Evolutionary conservation across 1,284 basidiomycete species (phyloP).

Genomic region (Rhodotorula mucilaginosa): DNA sequence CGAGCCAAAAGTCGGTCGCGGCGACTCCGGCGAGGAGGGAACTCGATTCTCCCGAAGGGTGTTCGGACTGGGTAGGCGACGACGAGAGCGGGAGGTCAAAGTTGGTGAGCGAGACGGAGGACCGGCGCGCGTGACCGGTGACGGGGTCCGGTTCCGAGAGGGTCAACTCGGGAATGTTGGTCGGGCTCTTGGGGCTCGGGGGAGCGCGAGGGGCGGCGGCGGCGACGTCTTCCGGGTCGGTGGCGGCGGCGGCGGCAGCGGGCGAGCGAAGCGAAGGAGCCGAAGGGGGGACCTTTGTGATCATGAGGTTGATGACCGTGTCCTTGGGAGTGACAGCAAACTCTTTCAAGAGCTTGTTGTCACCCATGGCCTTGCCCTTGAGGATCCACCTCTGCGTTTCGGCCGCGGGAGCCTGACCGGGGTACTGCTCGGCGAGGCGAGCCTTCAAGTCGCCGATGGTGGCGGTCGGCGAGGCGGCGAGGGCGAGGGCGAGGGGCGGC

Average conservation of each 20-base stretch:
- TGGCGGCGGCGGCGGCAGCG: slow-evolving; percentile 1
- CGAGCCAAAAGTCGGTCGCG: slow-evolving; percentile 34
- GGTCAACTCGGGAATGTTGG: slow-evolving; percentile 31
- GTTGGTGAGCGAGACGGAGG: slow-evolving; percentile 25
- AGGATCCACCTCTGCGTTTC: slow-evolving; percentile 77
- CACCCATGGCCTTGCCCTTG: slow-evolving; percentile 86
- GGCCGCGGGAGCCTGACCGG: slow-evolving; percentile 57
- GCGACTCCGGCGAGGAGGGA: slow-evolving; percentile 26
- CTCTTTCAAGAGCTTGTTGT: slow-evolving; percentile 80
- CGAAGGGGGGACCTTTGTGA: slow-evolving; percentile 51
- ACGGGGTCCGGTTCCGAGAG: slow-evolving; percentile 25
- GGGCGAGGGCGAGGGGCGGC: slow-evolving; percentile 69
- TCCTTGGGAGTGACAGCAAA: slow-evolving; percentile 66
- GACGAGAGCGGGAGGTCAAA: slow-evolving; percentile 19
- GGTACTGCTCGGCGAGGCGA: slow-evolving; percentile 60
- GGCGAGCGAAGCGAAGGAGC: slow-evolving; percentile 1
- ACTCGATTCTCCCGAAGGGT: slow-evolving; percentile 17
- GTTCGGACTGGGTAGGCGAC: slow-evolving; percentile 17
- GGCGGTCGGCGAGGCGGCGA: slow-evolving; percentile 68
- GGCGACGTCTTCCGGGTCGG: neutral
- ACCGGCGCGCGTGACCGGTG: neutral
- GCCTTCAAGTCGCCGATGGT: slow-evolving; percentile 74
- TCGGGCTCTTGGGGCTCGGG: slow-evolving; percentile 3
- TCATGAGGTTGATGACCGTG: slow-evolving; percentile 74
- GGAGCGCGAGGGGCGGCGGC: slow-evolving; percentile 2